These are phyloP conservation scores for Stipa capillata DNA, from an alignment of 176 grass and related monocot species.

Conservation along the genomic window DNA sequence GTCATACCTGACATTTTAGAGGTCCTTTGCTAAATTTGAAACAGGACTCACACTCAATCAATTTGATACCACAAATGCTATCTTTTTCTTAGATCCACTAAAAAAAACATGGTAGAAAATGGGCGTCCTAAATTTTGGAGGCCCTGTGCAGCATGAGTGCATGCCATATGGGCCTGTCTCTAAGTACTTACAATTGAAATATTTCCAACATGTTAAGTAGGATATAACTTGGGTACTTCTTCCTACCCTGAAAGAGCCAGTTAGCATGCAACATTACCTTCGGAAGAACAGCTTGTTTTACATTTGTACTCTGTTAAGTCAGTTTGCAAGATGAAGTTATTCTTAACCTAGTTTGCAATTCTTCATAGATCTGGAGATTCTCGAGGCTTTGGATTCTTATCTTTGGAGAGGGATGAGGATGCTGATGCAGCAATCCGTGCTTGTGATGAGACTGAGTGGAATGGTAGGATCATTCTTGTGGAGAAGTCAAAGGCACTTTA, in stretches of 20 bases:
- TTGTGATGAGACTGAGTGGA: slow-evolving; percentile 75
- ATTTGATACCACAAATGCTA: too few species aligned
- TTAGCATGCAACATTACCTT: neutral
- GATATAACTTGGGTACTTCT: neutral
- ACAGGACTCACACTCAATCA: too few species aligned
- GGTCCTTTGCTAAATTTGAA: too few species aligned
- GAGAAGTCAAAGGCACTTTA: slow-evolving; percentile 75
- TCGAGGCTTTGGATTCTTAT: slow-evolving; percentile 82
- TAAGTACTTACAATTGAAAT: neutral
- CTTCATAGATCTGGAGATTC: slow-evolving; percentile 64
- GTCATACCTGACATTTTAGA: too few species aligned
- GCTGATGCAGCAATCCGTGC: slow-evolving; percentile 87
- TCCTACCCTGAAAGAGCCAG: neutral
- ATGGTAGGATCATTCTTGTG: slow-evolving; percentile 82
- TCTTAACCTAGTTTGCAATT: slow-evolving; percentile 19
- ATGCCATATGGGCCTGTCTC: too few species aligned
- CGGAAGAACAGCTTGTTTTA: neutral
- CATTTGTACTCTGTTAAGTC: neutral
- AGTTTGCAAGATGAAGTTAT: slow-evolving; percentile 4
- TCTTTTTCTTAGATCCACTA: too few species aligned
- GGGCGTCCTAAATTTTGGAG: too few species aligned
- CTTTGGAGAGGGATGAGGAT: slow-evolving; percentile 74
- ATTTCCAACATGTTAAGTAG: neutral
- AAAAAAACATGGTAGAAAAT: too few species aligned
- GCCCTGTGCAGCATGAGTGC: too few species aligned